A percentile compares a stretch with the other conserved stretches of the same genome.
phyloP scores from a whole-genome alignment of 73 alveolate genomes.

The Paraurostyla sp. region DNA sequence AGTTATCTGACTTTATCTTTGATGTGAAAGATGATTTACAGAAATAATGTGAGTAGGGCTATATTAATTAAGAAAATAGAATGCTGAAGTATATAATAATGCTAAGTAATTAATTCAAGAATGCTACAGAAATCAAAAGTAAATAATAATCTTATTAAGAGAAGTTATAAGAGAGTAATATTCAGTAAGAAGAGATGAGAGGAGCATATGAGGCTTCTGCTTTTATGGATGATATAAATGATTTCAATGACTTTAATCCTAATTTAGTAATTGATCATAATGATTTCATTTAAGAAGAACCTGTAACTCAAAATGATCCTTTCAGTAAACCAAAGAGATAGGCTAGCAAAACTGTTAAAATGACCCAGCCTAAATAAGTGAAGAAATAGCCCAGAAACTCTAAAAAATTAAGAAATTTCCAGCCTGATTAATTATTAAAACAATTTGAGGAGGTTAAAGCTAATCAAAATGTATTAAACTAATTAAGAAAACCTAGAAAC shows the following conservation, averaged over 20 bases:
- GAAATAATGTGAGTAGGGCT: background rate
- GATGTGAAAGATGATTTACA: slow-evolving; percentile 14
- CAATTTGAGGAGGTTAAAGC: background rate
- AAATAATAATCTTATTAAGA: background rate
- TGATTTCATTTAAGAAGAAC: background rate
- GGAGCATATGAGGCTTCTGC: too few species aligned
- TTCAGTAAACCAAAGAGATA: background rate
- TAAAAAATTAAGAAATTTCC: background rate
- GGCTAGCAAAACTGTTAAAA: background rate
- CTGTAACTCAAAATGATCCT: background rate
- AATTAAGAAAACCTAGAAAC: background rate
- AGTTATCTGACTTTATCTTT: background rate
- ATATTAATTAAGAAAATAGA: background rate
- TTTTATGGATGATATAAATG: background rate
- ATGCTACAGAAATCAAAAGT: background rate
- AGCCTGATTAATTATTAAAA: background rate
- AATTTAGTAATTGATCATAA: background rate
- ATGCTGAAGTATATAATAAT: background rate
- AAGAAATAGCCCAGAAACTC: background rate
- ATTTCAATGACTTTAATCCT: background rate
- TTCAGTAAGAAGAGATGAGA: too few species aligned
- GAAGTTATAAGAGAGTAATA: background rate
- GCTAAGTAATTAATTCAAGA: background rate
- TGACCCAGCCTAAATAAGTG: background rate
- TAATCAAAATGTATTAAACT: background rate